These are phyloP conservation scores for Alternaria brassicae DNA, from an alignment of 2,329 filamentous ascomycete genomes.

Conservation along the genomic window DNA sequence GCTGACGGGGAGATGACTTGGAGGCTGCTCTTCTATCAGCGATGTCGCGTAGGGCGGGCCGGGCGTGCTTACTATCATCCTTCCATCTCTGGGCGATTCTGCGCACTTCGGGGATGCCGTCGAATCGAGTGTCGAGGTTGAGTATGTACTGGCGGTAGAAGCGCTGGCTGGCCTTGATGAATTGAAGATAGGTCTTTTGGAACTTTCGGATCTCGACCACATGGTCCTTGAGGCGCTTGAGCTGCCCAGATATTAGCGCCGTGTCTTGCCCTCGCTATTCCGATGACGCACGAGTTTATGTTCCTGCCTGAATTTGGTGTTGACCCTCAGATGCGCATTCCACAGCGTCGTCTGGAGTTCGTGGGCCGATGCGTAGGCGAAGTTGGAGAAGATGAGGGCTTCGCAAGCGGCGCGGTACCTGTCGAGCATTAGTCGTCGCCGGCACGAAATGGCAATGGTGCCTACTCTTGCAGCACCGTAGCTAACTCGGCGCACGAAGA, in stretches of 20 bases:
- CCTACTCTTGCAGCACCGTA: constrained; percentile 50
- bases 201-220: constrained; percentile 75
- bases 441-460: not conserved
- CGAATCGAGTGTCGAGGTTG: constrained; percentile 69
- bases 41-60: not conserved
- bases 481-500: constrained; percentile 60
- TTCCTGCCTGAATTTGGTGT: constrained; percentile 76
- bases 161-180: constrained; percentile 84
- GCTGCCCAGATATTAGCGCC: constrained; percentile 37
- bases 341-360: constrained; percentile 77
- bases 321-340: constrained; percentile 79
- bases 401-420: constrained; percentile 77
- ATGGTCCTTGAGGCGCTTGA: constrained; percentile 60
- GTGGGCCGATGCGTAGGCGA: constrained; percentile 68
- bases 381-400: constrained; percentile 74
- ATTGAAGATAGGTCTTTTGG: constrained; percentile 80
- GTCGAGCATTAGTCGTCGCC: constrained; percentile 29
- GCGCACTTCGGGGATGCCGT: constrained; percentile 64
- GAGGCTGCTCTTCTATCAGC: constrained; percentile 51
- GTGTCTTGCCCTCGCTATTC: not conserved
- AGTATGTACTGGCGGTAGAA: constrained; percentile 90
- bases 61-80: constrained; percentile 40
- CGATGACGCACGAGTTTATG: constrained; percentile 32
- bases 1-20: constrained; percentile 36
- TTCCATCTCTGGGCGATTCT: constrained; percentile 59